Evolutionary conservation across 2,329 filamentous ascomycete species (phyloP), one percentile per base, ranked within the genome.

Genomic region (Verticillium alfalfae): DNA sequence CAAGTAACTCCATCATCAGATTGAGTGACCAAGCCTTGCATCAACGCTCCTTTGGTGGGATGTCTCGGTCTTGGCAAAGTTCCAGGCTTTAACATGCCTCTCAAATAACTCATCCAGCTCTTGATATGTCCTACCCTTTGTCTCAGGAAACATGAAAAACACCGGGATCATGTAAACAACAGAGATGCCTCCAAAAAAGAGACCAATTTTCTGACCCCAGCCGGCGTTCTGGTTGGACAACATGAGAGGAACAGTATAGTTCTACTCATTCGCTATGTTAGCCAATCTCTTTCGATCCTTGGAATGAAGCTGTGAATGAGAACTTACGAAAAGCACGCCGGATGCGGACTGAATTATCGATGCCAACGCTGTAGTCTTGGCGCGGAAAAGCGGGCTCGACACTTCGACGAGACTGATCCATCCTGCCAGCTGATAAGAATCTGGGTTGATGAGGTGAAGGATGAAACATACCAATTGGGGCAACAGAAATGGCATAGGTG

Each of bases 101-200:
- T 67, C 63, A 34, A 67, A 68, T 5, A 68, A 60, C 57, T 68
- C 66, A 45, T 68, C 66, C 3, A 68, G 36, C 52, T 68, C 67
- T 22, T 62, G 22, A 34, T 67, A 68, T 9, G 67, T 67, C 3
- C 67, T 59, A n/a, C 67, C 66, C 60, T 67, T 67, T 13, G 64
- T 65, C 56, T 68, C 66, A 2, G 66, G 67, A 15, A 62, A 62
- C 12, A 66, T 37, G 3, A 68, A 63, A 3, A 67, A n/a, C 22
- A 59, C 58, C 2, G 58, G 58, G n/a, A 55, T 34, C 22, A 59
- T 41, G 31, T 65, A 72, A 6, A 74, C 39, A 6, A 64, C 54
- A 0, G 66, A 65, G 36, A 65, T 60, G 7, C 65, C 64, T 2
- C 63, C 60, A 60, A 67, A 63, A 64, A 67, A 66, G 60, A 59